Evolutionary conservation across 768 basidiomycete species (phyloP).

Genomic region (Podaxis sp.): DNA sequence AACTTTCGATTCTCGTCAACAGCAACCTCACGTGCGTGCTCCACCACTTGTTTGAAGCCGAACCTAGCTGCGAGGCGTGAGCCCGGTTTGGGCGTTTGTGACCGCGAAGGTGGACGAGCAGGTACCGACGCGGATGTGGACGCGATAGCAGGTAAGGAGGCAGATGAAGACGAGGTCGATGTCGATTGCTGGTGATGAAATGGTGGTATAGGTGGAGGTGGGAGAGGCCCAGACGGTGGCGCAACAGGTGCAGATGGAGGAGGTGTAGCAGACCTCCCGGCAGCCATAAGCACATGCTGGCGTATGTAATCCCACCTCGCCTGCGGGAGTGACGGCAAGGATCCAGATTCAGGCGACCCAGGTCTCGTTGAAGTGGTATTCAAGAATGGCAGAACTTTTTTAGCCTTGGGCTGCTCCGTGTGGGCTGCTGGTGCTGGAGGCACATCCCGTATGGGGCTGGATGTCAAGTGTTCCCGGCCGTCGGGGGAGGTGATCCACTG

Average conservation of each 20-base stretch:
- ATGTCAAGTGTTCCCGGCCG: constrained; percentile 9
- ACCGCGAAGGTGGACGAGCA: constrained; percentile 23
- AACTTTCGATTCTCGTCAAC: constrained; percentile 51
- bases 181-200: neutral
- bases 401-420: neutral
- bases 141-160: constrained; percentile 11
- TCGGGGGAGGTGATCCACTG: constrained; percentile 14
- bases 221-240: constrained; percentile 15
- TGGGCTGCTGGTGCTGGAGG: neutral
- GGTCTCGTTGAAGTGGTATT: neutral
- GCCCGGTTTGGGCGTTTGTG: constrained; percentile 23
- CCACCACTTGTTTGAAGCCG: constrained; percentile 66
- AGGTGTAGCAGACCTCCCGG: constrained; percentile 25
- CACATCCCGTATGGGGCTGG: constrained; percentile 18
- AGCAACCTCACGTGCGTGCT: constrained; percentile 54
- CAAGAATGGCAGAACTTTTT: neutral
- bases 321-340: neutral
- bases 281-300: constrained; percentile 48
- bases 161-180: neutral
- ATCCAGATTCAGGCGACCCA: neutral
- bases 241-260: too few relatives aligned
- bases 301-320: constrained; percentile 55
- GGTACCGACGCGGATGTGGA: constrained; percentile 21
- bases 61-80: constrained; percentile 32
- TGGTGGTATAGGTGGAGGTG: neutral